Evolutionary conservation across 768 basidiomycete genomes (phyloP).

Genomic region (Favolaschia claudopus): DNA sequence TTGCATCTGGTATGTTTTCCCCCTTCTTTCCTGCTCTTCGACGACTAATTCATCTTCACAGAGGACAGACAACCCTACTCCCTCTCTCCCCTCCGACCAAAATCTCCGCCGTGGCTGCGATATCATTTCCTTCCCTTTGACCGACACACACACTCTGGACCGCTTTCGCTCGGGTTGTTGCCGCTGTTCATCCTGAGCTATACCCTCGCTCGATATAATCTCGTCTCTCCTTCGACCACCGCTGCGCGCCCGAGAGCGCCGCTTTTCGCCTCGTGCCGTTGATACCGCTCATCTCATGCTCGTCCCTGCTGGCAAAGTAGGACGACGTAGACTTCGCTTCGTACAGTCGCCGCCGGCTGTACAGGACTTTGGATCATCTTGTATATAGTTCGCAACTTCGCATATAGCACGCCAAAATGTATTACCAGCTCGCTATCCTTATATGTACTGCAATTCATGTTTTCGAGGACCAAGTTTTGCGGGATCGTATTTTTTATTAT

Average conservation of each 20-base stretch:
- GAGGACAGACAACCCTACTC: neutral
- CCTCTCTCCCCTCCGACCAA: neutral
- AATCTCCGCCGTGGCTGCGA: no score
- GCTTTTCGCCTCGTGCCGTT: no score
- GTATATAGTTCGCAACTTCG: slow-evolving; percentile 1
- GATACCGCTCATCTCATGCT: no score
- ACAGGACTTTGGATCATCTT: slow-evolving; percentile 1
- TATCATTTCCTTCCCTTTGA: no score
- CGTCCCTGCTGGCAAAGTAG: neutral
- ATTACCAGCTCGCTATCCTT: slow-evolving; percentile 12
- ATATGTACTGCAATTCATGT: neutral
- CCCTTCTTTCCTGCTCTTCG: neutral
- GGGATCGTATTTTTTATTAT: neutral
- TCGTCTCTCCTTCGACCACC: no score
- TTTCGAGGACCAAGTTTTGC: no score
- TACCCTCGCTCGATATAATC: no score
- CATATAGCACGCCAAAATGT: slow-evolving; percentile 7
- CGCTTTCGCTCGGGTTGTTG: slow-evolving; percentile 21
- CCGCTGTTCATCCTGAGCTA: neutral
- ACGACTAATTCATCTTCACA: neutral
- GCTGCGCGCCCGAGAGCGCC: no score
- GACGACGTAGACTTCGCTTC: neutral
- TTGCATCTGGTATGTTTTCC: slow-evolving; percentile 17
- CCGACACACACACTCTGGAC: neutral
- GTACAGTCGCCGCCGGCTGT: neutral